A percentile compares a stretch with the other conserved stretches of the same genome.
Evolutionary conservation across 305 asterid genomes (phyloP).

Genomic region (Solanum hybrid): DNA sequence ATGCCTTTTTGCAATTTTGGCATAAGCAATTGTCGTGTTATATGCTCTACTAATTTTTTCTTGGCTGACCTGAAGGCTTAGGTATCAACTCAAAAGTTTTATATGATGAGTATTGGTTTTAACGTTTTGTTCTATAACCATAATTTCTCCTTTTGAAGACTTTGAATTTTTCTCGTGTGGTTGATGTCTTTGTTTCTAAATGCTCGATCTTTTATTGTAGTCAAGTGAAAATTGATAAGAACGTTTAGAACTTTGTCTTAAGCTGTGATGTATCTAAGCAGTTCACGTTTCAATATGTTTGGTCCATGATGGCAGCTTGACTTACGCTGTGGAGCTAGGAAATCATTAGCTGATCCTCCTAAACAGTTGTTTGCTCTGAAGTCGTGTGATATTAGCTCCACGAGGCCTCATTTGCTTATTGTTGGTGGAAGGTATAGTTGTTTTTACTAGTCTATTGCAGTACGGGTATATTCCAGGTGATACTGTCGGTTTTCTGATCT

Average conservation of each 20-base stretch:
- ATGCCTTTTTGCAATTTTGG: neutral
- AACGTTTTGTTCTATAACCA: neutral
- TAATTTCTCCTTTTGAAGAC: neutral
- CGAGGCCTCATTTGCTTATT: slow-evolving; percentile 93
- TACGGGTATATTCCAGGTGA: neutral
- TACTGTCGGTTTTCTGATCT: slow-evolving; percentile 12
- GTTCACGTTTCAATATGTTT: neutral
- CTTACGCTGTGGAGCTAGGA: slow-evolving; percentile 84
- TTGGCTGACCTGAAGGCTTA: neutral
- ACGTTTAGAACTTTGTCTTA: neutral
- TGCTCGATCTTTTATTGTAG: neutral
- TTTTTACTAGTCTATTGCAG: neutral
- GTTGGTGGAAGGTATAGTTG: slow-evolving; percentile 87
- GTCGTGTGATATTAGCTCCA: slow-evolving; percentile 84
- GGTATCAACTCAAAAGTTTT: neutral
- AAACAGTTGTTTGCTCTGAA: slow-evolving; percentile 70
- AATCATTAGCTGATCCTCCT: slow-evolving; percentile 80
- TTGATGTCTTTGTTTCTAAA: neutral
- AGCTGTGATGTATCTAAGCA: neutral
- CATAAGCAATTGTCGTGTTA: neutral
- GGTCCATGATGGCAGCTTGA: slow-evolving; percentile 60
- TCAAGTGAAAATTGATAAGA: neutral
- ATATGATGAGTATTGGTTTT: neutral
- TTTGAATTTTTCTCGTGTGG: neutral
- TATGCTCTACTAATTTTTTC: neutral